Evolutionary conservation across 768 basidiomycete genomes (phyloP).

Genomic region (Lactifluus pinguis): DNA sequence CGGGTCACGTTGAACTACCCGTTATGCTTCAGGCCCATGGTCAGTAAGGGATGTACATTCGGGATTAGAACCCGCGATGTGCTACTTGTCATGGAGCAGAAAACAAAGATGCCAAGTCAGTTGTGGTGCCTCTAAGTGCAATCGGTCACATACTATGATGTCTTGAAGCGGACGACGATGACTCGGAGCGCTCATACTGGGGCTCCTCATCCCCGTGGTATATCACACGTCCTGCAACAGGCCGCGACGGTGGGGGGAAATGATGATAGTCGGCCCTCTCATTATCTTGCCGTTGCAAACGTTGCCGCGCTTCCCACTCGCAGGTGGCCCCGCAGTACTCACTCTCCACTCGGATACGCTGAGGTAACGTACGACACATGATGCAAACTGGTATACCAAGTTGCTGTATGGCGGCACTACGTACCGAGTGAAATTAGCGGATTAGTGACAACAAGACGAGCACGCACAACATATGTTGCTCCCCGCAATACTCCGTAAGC

Average conservation of each 20-base stretch:
- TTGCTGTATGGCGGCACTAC: background rate
- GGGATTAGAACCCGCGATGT: too few relatives aligned
- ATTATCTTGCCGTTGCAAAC: too few relatives aligned
- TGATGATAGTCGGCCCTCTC: too few relatives aligned
- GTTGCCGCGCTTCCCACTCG: background rate
- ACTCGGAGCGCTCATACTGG: too few relatives aligned
- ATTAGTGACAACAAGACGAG: background rate
- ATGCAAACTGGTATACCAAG: background rate
- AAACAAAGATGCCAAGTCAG: background rate
- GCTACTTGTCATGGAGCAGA: too few relatives aligned
- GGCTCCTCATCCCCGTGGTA: too few relatives aligned
- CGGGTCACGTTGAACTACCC: too few relatives aligned
- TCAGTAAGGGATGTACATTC: too few relatives aligned
- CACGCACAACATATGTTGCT: constrained; percentile 10
- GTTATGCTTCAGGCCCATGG: too few relatives aligned
- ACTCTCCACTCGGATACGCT: background rate
- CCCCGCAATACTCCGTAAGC: constrained; percentile 1
- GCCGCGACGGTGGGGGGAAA: too few relatives aligned
- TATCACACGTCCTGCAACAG: too few relatives aligned
- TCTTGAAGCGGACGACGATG: too few relatives aligned
- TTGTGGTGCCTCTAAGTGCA: background rate
- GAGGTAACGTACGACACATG: constrained; percentile 1
- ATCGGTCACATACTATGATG: background rate
- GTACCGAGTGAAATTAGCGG: background rate
- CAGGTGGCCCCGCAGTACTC: constrained; percentile 7